Evolutionary conservation across 768 basidiomycete species (phyloP), one percentile per base, ranked within the genome.

Genomic region (Lepiota venenata): DNA sequence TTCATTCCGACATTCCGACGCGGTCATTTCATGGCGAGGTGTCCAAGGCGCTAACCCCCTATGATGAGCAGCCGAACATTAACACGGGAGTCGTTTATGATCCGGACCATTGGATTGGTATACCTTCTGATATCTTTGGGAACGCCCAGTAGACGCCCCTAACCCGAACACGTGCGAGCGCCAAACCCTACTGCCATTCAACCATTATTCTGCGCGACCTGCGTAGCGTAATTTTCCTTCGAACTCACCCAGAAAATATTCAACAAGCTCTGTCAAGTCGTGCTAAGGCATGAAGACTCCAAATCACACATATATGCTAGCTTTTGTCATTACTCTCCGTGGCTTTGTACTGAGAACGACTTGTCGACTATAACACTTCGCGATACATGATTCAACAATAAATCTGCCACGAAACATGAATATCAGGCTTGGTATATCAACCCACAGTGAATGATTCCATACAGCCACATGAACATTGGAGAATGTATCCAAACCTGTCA

Each of bases 391-490:
- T 9, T 11, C 32, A 32, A 32, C 25, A 32, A 32, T 5, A 32
- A 7, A 8, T 32, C 10, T 32, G 32, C 8, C 32, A 11, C 32
- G 10, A 11, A 8, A 32, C 32, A 32, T 32, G 6, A 32, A 11
- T 5, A 12, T 36, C 38, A 15, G 18, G 25, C 25, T 25, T 25
- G n/a, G 20, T 8, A n/a, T 16, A 22, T 54, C 39, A 55, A 42
- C 39, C 46, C 36, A 58, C 40, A n/a, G 60, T 58, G 57, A 69
- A 70, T n/a, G 69, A 64, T 54, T 63, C 67, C 69, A 67, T 68
- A 52, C 72, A 73, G 14, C 73, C 71, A 60, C 73, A 74, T 50
- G 64, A 62, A 52, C 72, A 74, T 37, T 59, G 50, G 37, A 65
- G 53, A 38, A 63, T 50, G 38, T 41, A 56, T n/a, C 42, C 49